Conservation (phyloP, 306 rosid species). For the Hippophae rhamnoides region DNA sequence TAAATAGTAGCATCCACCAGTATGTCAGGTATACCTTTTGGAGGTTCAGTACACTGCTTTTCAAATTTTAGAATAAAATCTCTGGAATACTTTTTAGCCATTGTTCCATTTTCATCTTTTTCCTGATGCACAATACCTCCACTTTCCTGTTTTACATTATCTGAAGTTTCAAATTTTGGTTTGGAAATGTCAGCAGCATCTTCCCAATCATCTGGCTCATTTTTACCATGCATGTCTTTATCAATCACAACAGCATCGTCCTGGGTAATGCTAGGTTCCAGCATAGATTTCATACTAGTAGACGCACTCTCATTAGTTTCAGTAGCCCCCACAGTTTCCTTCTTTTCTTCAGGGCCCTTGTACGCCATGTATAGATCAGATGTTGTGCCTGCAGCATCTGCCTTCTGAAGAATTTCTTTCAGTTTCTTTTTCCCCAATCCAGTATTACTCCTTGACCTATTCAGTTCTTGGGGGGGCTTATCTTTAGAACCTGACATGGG, state of each 20-base stretch:
- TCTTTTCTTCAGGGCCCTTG: conserved; percentile 86
- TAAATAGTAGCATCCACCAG: conserved; percentile 27
- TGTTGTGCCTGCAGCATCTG: conserved; percentile 88
- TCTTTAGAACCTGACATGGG: conserved; percentile 36
- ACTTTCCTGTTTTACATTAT: conserved; percentile 23
- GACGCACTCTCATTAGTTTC: conserved; percentile 38
- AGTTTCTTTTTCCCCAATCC: conserved; percentile 45
- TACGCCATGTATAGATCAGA: conserved; percentile 95
- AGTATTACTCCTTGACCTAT: conserved; percentile 33
- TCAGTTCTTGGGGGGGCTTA: conserved; percentile 40
- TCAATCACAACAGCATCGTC: conserved; percentile 26
- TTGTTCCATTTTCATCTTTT: conserved; percentile 36
- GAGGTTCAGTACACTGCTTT: conserved; percentile 54
- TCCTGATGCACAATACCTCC: conserved; percentile 9
- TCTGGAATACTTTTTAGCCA: conserved; percentile 59
- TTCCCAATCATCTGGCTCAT: conserved; percentile 95
- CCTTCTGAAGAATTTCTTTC: conserved; percentile 60
- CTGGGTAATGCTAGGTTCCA: conserved; percentile 22
- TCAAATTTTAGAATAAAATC: conserved; percentile 79
- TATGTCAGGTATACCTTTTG: conserved; percentile 37
- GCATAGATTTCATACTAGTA: conserved; percentile 26
- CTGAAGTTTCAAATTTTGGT: conserved; percentile 49
- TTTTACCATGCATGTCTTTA: conserved; percentile 33
- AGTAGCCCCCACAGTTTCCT: conserved; percentile 32
- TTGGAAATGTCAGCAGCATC: conserved; percentile 81